phyloP scores from a whole-genome alignment of 768 basidiomycete species.

The Lepiota subincarnata region DNA sequence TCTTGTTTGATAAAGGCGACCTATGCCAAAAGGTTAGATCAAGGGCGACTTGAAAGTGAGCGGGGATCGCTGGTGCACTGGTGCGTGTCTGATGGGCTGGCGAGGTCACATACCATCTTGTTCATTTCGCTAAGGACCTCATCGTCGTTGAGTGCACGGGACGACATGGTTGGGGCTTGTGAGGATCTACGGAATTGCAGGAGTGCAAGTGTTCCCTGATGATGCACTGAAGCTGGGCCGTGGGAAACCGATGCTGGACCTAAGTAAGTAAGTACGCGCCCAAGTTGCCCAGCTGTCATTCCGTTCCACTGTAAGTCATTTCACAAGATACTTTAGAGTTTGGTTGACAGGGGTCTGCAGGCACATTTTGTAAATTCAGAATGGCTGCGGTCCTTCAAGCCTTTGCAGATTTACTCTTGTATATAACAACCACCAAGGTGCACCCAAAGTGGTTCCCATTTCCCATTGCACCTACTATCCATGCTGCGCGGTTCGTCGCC shows the following conservation, averaged over 20 bases:
- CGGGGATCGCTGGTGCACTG: not conserved
- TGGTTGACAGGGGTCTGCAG: no score
- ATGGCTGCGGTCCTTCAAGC: not conserved
- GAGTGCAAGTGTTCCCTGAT: no score
- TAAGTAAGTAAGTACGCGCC: no score
- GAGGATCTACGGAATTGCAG: not conserved
- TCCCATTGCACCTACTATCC: constrained; percentile 34
- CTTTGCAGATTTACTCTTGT: constrained; percentile 12
- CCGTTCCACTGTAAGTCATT: no score
- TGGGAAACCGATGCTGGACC: no score
- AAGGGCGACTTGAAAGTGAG: not conserved
- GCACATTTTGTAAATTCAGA: no score
- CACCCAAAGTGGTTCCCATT: constrained; percentile 38
- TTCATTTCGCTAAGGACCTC: constrained; percentile 97
- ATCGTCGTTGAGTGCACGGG: constrained; percentile 84
- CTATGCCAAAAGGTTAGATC: constrained; percentile 36
- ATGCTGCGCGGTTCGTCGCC: constrained; percentile 28
- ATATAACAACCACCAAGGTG: constrained; percentile 29
- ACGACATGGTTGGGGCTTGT: constrained; percentile 46
- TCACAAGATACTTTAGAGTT: no score
- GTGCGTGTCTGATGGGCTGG: not conserved
- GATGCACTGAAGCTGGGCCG: no score
- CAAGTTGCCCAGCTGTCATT: no score
- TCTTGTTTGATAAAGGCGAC: constrained; percentile 99
- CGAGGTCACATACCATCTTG: constrained; percentile 91